Percentiles rank a stretch among this genome's conserved stretches.
These are phyloP conservation scores for Trichoderma atroviride DNA, from an alignment of 2,329 filamentous ascomycete genomes.

Conservation along the genomic window DNA sequence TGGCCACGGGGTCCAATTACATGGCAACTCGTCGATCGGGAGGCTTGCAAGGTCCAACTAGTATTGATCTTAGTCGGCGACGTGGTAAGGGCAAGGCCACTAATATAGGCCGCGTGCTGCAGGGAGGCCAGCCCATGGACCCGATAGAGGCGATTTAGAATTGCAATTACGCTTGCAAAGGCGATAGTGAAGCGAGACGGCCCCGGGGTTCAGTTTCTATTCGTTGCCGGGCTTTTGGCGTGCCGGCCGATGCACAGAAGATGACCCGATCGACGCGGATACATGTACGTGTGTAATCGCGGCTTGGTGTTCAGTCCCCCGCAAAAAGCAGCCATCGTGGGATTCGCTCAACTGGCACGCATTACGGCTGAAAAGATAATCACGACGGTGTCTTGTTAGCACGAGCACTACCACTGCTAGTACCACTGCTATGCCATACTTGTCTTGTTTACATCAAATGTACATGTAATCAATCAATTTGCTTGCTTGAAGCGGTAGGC, in stretches of 20 bases:
- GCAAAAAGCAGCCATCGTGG: conserved; percentile 7
- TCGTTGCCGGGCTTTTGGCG: background rate
- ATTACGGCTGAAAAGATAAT: background rate
- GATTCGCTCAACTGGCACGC: conserved; percentile 4
- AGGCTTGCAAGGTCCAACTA: conserved; percentile 2
- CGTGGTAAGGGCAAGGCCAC: background rate
- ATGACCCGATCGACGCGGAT: background rate
- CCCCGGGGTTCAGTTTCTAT: background rate
- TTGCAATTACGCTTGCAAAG: background rate
- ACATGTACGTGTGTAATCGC: background rate
- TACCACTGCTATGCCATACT: background rate
- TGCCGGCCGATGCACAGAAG: background rate
- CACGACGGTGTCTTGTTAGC: background rate
- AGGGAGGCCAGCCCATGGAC: background rate
- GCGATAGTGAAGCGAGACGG: background rate
- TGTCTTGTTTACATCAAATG: background rate
- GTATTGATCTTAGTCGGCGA: background rate
- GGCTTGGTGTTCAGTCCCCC: conserved; percentile 1
- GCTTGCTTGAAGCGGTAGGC: conserved; percentile 18
- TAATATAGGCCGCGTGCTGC: background rate
- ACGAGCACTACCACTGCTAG: background rate
- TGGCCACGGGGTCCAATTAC: conserved; percentile 15
- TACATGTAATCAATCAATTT: background rate
- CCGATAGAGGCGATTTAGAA: background rate
- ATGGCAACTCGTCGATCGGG: background rate